These are phyloP conservation scores for Alnus glutinosa DNA, from an alignment of 306 rosid species.

Conservation along the genomic window DNA sequence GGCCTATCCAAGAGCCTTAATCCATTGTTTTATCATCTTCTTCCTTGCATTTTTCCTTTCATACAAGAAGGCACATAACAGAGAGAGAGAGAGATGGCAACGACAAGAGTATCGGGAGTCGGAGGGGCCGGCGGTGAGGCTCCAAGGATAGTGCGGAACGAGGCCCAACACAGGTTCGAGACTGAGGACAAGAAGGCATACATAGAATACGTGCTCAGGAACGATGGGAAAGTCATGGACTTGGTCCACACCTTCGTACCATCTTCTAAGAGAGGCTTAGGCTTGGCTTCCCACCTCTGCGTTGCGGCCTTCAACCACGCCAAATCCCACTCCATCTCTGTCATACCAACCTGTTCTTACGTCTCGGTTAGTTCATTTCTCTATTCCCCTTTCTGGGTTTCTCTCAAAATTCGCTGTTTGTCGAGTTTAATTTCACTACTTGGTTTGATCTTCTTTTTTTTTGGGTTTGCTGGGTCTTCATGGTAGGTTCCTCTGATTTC, in stretches of 20 bases:
- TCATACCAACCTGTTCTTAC: slow-evolving; percentile 83
- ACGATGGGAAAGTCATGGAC: slow-evolving; percentile 62
- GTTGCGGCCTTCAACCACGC: slow-evolving; percentile 86
- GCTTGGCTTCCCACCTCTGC: slow-evolving; percentile 78
- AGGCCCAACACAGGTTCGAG: slow-evolving; percentile 56
- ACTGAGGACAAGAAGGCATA: slow-evolving; percentile 81
- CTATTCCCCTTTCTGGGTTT: neutral
- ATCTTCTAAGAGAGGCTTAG: slow-evolving; percentile 79
- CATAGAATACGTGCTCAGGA: slow-evolving; percentile 47
- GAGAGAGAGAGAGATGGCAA: slow-evolving; percentile 38
- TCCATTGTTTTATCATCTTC: too few relatives aligned
- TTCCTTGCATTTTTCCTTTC: too few relatives aligned
- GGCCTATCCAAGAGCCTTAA: too few relatives aligned
- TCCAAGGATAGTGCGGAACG: slow-evolving; percentile 68
- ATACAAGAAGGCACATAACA: too few relatives aligned
- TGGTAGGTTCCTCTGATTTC: neutral
- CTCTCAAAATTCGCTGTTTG: neutral
- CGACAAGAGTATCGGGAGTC: slow-evolving; percentile 14
- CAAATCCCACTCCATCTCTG: slow-evolving; percentile 45
- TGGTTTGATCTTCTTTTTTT: neutral
- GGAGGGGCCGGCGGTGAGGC: slow-evolving; percentile 22
- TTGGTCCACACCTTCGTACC: slow-evolving; percentile 87
- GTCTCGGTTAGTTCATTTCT: slow-evolving; percentile 58
- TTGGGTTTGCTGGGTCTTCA: neutral
- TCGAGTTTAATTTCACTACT: neutral